Evolutionary conservation across 2,329 filamentous ascomycete species (phyloP).

Genomic region (Malbranchea zuffiana): DNA sequence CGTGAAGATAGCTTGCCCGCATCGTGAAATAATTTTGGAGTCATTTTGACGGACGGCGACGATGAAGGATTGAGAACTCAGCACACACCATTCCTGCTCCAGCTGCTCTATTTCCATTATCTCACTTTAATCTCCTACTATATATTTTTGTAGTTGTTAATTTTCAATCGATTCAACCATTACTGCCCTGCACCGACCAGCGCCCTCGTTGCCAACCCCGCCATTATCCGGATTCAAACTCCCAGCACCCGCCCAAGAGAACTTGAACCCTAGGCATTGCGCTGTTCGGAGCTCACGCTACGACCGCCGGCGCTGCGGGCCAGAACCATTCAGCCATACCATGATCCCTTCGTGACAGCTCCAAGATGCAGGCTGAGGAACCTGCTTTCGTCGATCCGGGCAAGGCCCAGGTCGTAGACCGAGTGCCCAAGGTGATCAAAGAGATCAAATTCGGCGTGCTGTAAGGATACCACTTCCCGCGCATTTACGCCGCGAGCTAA

Average conservation of each 20-base stretch:
- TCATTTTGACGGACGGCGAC: not conserved
- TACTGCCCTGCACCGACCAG: too few species aligned
- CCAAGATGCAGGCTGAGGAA: constrained; percentile 32
- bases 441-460: constrained; percentile 90
- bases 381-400: constrained; percentile 38
- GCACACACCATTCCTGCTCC: too few species aligned
- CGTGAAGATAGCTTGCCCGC: not conserved
- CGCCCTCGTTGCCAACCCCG: constrained; percentile 7
- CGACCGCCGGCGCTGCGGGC: not conserved
- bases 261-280: not conserved
- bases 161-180: too few species aligned
- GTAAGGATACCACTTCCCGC: constrained; percentile 38
- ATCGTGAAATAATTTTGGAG: constrained; percentile 6
- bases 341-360: constrained; percentile 2
- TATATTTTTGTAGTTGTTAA: too few species aligned
- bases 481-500: constrained; percentile 5
- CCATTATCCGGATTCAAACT: constrained; percentile 2
- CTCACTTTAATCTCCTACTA: too few species aligned
- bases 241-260: not conserved
- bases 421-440: constrained; percentile 80
- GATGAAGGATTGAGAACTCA: too few species aligned
- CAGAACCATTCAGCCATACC: not conserved
- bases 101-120: too few species aligned
- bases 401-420: constrained; percentile 85
- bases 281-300: not conserved